phyloP scores from a whole-genome alignment of 306 rosid species.

The Nissolia schottii region DNA sequence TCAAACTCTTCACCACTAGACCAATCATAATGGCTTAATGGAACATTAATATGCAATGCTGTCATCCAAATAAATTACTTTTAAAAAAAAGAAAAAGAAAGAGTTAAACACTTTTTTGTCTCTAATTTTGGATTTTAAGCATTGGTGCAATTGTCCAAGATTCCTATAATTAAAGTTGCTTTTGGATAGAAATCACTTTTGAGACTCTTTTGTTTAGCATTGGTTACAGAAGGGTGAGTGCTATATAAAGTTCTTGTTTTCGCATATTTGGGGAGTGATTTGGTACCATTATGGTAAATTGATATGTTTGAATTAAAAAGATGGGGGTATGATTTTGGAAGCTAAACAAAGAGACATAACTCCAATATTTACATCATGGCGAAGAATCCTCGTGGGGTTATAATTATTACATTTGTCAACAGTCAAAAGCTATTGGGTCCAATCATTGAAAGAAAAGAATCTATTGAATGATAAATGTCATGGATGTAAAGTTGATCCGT shows the following conservation, averaged over 20 bases:
- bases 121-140: constrained; percentile 15
- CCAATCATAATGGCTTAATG: too few relatives aligned
- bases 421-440: constrained; percentile 19
- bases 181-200: constrained; percentile 3
- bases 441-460: constrained; percentile 26
- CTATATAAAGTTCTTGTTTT: neutral
- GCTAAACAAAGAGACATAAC: neutral
- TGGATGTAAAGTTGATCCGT: neutral
- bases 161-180: constrained; percentile 25
- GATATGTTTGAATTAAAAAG: neutral
- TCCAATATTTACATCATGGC: constrained; percentile 9
- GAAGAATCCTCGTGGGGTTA: constrained; percentile 18
- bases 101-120: constrained; percentile 13
- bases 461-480: neutral
- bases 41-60: neutral
- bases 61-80: too few relatives aligned
- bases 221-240: neutral
- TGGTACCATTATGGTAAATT: neutral
- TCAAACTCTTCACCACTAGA: too few relatives aligned
- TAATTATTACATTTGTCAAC: neutral
- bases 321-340: neutral
- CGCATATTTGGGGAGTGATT: neutral
- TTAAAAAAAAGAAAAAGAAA: too few relatives aligned
- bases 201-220: constrained; percentile 6
- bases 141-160: constrained; percentile 8